Evolutionary conservation across 306 rosid species (phyloP).

Genomic region (Lathyrus aphaca): DNA sequence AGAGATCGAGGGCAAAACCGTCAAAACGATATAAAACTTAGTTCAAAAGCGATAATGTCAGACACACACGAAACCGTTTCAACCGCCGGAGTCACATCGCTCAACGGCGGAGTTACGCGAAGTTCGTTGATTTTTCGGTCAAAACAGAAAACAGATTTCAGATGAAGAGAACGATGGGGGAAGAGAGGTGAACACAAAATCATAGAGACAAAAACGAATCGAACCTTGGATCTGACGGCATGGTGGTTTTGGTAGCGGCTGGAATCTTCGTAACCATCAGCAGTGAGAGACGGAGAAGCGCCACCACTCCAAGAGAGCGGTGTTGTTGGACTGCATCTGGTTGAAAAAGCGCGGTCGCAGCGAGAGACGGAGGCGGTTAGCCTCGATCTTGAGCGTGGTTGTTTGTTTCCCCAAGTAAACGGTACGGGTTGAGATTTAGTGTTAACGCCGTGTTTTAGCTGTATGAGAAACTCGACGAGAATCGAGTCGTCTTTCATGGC

Average conservation of each 20-base stretch:
- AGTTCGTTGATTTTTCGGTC: neutral
- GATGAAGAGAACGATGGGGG: constrained; percentile 7
- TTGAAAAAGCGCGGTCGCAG: constrained; percentile 56
- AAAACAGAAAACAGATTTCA: constrained; percentile 41
- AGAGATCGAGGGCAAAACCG: constrained; percentile 44
- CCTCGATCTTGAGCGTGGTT: constrained; percentile 66
- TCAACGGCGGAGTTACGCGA: constrained; percentile 4
- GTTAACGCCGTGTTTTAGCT: constrained; percentile 55
- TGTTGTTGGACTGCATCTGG: constrained; percentile 90
- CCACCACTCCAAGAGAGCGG: constrained; percentile 97
- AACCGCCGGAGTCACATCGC: constrained; percentile 28
- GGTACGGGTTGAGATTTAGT: constrained; percentile 40
- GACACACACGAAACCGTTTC: constrained; percentile 25
- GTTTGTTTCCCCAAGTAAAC: constrained; percentile 65
- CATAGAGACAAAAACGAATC: neutral
- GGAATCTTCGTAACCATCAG: constrained; percentile 73
- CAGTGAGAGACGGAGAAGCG: constrained; percentile 72
- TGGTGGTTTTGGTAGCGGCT: constrained; percentile 42
- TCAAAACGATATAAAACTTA: constrained; percentile 36
- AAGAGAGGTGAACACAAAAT: neutral
- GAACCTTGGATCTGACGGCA: constrained; percentile 86
- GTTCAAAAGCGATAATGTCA: constrained; percentile 40
- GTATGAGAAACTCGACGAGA: constrained; percentile 71
- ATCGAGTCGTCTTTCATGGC: constrained; percentile 74
- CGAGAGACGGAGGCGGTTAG: constrained; percentile 41